Evolutionary conservation across 768 basidiomycete species (phyloP), one percentile per base, ranked within the genome.

Genomic region (Pleurotus tuber-regium): DNA sequence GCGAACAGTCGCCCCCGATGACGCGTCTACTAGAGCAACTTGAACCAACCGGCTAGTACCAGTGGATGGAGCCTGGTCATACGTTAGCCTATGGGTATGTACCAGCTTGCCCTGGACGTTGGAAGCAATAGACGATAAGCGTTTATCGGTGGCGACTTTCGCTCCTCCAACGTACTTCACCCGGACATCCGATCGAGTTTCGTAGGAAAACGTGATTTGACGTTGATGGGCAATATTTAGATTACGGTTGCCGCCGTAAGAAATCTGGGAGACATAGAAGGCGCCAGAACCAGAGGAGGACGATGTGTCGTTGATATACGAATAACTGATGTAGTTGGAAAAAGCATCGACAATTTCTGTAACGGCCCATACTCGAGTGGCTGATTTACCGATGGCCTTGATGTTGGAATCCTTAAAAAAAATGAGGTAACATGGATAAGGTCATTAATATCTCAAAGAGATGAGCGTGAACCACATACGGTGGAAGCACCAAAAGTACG

Each of bases 301-400:
- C n/a, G 35, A 38, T 16, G 29, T 36, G 31, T 51, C 51, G 41
- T 55, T 44, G 16, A 24, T 30, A 31, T 55, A 55, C 6, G 25
- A 38, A 23, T 51, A 55, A 3, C 51, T 35, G 16, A 47, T 40
- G 36, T 55, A 55, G 19, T 55, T 55, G 33, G 50, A 44, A 26
- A 52, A 55, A 2, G 39, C 40, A 23, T 55, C 51, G 6, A 19
- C 24, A 9, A 38, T 29, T 36, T 55, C 41, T 4, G 54, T 43
- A 29, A 43, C 26, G 3, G 50, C 51, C 54, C 54, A 55, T 5
- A 52, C 51, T 12, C 54, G 50, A 3, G 51, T 55, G 4, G 51
- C 51, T 12, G 36, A 30, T 31, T 52, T 35, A 8, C 51, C 50
- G 4, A 46, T 19, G 12, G 54, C 54, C 21, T 52, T 55, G 42